phyloP scores from a whole-genome alignment of 805 yeast genomes.

The Cyberlindnera mississippiensis region DNA sequence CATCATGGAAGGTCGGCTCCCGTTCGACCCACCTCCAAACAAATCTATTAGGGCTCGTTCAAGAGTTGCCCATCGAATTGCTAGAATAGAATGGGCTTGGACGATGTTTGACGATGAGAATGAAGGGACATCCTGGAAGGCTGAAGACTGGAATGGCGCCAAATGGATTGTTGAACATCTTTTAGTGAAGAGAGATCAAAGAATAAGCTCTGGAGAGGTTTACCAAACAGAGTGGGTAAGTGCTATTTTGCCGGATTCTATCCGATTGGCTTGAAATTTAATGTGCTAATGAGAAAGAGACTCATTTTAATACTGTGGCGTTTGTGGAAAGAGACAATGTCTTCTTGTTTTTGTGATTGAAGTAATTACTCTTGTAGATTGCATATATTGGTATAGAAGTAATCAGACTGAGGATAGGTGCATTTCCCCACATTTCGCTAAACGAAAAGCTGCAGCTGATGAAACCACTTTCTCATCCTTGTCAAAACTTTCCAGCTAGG shows the following conservation, averaged over 20 bases:
- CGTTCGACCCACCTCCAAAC: constrained; percentile 81
- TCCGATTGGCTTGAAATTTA: constrained; percentile 1
- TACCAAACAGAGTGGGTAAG: constrained; percentile 34
- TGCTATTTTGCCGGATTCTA: constrained; percentile 13
- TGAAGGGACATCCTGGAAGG: constrained; percentile 16
- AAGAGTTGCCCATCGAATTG: constrained; percentile 82
- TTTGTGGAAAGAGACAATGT: too few relatives aligned
- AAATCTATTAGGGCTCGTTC: constrained; percentile 43
- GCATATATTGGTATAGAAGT: too few relatives aligned
- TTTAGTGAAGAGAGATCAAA: constrained; percentile 44
- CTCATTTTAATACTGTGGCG: too few relatives aligned
- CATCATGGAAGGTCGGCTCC: constrained; percentile 78
- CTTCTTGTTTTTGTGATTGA: too few relatives aligned
- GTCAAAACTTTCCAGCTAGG: too few relatives aligned
- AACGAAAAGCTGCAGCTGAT: too few relatives aligned
- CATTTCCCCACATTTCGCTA: too few relatives aligned
- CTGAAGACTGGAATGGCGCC: constrained; percentile 41
- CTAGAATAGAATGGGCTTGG: constrained; percentile 94
- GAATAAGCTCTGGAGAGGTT: constrained; percentile 36
- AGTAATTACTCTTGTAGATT: too few relatives aligned
- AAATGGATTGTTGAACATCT: constrained; percentile 48
- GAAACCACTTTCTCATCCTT: too few relatives aligned
- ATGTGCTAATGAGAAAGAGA: background rate
- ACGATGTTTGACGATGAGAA: constrained; percentile 38
- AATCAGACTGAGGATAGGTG: too few relatives aligned